Evolutionary conservation across 2,329 filamentous ascomycete genomes (phyloP).

Genomic region (Nothomitra cinnamomea): DNA sequence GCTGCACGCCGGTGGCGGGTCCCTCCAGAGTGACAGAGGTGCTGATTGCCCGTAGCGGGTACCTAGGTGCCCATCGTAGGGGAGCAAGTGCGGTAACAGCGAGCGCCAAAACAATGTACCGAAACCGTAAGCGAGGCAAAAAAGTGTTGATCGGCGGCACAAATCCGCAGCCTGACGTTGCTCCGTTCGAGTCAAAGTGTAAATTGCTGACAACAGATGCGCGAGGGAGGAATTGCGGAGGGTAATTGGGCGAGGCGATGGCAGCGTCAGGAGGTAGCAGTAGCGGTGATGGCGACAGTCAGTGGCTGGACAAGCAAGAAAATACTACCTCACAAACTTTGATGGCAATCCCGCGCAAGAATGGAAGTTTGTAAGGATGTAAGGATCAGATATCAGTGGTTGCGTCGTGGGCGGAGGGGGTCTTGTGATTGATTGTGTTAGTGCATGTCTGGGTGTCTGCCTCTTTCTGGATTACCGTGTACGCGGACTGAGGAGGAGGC

Average conservation of each 20-base stretch:
- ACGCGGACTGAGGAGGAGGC: background rate
- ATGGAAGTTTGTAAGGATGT: too few relatives aligned
- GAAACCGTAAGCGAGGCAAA: conserved; percentile 1
- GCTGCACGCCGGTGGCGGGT: background rate
- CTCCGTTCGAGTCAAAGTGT: background rate
- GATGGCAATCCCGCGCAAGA: too few relatives aligned
- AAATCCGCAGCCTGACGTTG: background rate
- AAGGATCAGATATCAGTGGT: background rate
- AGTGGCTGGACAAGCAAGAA: background rate
- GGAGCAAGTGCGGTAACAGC: background rate
- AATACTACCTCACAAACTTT: too few relatives aligned
- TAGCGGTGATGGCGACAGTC: background rate
- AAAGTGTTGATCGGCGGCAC: background rate
- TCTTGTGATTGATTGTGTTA: conserved; percentile 3
- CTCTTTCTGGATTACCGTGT: background rate
- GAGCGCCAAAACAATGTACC: conserved; percentile 3
- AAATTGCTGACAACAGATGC: background rate
- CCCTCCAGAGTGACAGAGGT: conserved; percentile 1
- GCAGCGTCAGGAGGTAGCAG: background rate
- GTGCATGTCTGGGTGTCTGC: background rate
- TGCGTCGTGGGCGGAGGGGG: background rate
- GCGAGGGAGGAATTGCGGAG: too few relatives aligned
- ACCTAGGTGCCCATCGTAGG: background rate
- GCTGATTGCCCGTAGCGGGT: background rate
- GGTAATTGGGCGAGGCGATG: background rate